Percentiles rank a stretch among this genome's conserved stretches.
phyloP scores from a whole-genome alignment of 2,329 filamentous ascomycete species.

The Pseudogymnoascus verrucosus region DNA sequence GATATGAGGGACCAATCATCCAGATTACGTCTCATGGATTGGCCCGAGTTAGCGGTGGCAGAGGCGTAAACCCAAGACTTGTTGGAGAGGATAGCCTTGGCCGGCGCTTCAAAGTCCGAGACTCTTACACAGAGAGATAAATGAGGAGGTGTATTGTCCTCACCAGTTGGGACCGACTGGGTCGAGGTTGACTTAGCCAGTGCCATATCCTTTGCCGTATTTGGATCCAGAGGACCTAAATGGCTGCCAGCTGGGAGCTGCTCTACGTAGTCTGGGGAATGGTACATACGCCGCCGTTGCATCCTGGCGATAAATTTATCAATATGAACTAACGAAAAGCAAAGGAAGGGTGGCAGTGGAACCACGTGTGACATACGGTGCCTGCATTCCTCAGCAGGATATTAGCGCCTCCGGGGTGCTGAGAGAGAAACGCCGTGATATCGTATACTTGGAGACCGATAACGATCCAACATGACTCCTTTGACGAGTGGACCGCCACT shows the following conservation, averaged over 20 bases:
- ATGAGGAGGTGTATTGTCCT: background rate
- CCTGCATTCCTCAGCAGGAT: slow-evolving; percentile 25
- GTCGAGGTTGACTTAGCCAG: background rate
- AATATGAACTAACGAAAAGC: background rate
- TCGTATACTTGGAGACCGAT: slow-evolving; percentile 59
- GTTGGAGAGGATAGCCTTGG: background rate
- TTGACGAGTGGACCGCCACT: slow-evolving; percentile 66
- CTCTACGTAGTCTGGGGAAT: background rate
- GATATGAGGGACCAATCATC: background rate
- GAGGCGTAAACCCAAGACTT: background rate
- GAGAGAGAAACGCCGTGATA: slow-evolving; percentile 51
- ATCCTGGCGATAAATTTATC: background rate
- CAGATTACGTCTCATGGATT: background rate
- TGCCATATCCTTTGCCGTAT: background rate
- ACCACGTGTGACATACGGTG: background rate
- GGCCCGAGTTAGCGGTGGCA: background rate
- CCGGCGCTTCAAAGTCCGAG: background rate
- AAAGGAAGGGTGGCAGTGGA: background rate
- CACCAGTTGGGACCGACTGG: background rate
- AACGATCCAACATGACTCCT: slow-evolving; percentile 72
- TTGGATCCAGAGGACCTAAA: background rate
- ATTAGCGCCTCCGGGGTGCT: slow-evolving; percentile 49
- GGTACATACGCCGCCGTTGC: background rate
- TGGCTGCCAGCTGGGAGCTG: background rate
- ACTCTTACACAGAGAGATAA: background rate